Base-by-base conservation (phyloP, 2,329 filamentous ascomycete species). In the Aspergillus pseudoterreus region DNA sequence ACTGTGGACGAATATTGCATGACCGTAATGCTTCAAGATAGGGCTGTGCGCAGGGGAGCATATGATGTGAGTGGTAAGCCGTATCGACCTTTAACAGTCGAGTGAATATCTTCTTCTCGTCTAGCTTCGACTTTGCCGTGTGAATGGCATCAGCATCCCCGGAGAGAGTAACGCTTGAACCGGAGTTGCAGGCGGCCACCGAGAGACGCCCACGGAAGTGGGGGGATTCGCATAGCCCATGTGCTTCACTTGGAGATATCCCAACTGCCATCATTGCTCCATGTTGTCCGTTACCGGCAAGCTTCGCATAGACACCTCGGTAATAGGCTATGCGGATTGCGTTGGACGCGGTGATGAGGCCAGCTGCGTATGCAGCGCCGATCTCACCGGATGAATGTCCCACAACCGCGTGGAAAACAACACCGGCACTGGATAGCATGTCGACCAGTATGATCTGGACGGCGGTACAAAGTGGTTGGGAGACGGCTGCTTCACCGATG, bases 331-430 rank as follows among this genome's bases (percentile, higher is more conserved):
- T 65, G 0, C 60, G 60, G 4, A 80, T 75, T 4, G 78, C 77
- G 9, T 75, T 71, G 1, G 58, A 45, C 2, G 65, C 65, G 1
- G 64, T 64, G 2, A 82, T 45, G 14, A 71, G 64, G 0, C 77
- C 78, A 0, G 77, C 73, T 0, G 77, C 75, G 53, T 79, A 82
- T 0, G 75, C 78, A 0, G 77, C 77, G 0, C 61, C 76, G n/a
- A 80, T 79, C 55, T 81, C 78, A 2, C 78, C 78, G 0, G 73
- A 76, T 0, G 76, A 79, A 55, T 80, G 78, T 4, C 78, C 77
- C 4, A 78, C 69, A 0, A 76, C 73, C 1, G 67, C 69, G 3
- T 53, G 39, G 4, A 75, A 67, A 0, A 45, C 44, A 15, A 78
- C 48, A 3, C 70, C 69, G 4, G 69, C 69, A 0, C 58, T 49